A percentile compares a stretch with the other conserved stretches of the same genome.
Conservation (phyloP, 345 rosid species). For the Jatropha curcas region DNA sequence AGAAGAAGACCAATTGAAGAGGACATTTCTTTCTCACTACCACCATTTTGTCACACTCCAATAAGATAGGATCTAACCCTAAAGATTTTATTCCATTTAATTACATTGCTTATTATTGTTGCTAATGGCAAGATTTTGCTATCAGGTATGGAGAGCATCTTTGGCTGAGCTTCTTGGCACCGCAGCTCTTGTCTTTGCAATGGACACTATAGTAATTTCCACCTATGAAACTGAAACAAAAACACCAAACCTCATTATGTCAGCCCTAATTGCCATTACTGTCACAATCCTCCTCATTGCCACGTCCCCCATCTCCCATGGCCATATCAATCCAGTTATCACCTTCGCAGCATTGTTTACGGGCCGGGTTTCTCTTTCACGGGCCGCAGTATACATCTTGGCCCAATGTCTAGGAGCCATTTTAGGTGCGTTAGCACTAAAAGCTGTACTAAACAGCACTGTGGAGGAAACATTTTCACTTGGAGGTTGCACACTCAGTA, state of each 20-base stretch:
- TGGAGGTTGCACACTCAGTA: constrained; percentile 38
- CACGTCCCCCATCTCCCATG: constrained; percentile 41
- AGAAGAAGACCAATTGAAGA: no score
- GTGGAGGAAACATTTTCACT: constrained; percentile 30
- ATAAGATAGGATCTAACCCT: no score
- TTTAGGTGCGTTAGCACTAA: constrained; percentile 35
- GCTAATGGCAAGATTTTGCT: not conserved
- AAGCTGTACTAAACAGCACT: constrained; percentile 26
- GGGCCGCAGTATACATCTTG: constrained; percentile 27
- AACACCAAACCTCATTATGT: constrained; percentile 24
- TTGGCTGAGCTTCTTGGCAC: constrained; percentile 29
- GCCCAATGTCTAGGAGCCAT: constrained; percentile 45
- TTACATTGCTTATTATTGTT: not conserved
- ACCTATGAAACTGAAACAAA: constrained; percentile 17
- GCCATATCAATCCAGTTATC: constrained; percentile 45
- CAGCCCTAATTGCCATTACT: constrained; percentile 12
- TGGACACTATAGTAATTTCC: constrained; percentile 27
- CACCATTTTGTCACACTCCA: no score
- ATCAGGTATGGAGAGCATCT: constrained; percentile 29
- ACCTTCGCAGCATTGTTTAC: constrained; percentile 35
- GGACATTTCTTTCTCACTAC: no score
- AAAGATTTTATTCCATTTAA: no score
- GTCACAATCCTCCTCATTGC: constrained; percentile 25
- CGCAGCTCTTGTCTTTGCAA: constrained; percentile 19
- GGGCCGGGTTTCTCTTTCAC: constrained; percentile 26